phyloP scores from a whole-genome alignment of 768 basidiomycete species.

The Boletus sp. region DNA sequence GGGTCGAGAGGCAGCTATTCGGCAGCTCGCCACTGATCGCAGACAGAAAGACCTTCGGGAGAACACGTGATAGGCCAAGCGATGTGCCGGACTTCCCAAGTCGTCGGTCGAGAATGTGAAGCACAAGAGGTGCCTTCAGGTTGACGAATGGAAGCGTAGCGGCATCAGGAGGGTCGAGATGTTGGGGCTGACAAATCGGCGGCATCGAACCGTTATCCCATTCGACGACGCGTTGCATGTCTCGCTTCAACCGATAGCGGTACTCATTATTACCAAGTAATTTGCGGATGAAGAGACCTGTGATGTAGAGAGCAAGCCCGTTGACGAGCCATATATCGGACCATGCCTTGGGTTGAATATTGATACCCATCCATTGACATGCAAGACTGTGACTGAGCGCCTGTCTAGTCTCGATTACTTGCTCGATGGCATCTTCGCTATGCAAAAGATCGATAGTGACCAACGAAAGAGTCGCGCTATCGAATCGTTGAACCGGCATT shows the following conservation, averaged over 20 bases:
- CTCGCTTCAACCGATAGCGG: conserved; percentile 90
- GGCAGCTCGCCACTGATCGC: conserved; percentile 88
- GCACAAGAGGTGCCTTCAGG: conserved; percentile 91
- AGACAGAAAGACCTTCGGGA: conserved; percentile 92
- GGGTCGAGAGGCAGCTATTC: conserved; percentile 84
- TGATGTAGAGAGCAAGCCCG: conserved; percentile 87
- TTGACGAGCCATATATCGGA: conserved; percentile 97
- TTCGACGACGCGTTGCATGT: conserved; percentile 89
- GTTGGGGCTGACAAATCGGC: conserved; percentile 89
- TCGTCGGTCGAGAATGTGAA: conserved; percentile 92
- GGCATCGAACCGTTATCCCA: conserved; percentile 86
- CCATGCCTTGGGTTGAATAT: conserved; percentile 90
- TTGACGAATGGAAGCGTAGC: conserved; percentile 84
- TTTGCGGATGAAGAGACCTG: conserved; percentile 81
- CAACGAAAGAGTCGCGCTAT: conserved; percentile 80
- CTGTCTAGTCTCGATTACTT: conserved; percentile 87
- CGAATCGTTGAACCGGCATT: conserved; percentile 75
- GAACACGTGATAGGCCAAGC: conserved; percentile 87
- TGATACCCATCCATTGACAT: conserved; percentile 95
- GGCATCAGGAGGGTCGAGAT: conserved; percentile 79
- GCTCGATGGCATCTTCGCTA: conserved; percentile 87
- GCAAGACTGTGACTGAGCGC: conserved; percentile 84
- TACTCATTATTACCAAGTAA: conserved; percentile 96
- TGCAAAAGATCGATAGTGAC: conserved; percentile 79
- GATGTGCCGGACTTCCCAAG: conserved; percentile 95